Conservation (phyloP, 441 rosid genomes). For the Erysimum cheiri region DNA sequence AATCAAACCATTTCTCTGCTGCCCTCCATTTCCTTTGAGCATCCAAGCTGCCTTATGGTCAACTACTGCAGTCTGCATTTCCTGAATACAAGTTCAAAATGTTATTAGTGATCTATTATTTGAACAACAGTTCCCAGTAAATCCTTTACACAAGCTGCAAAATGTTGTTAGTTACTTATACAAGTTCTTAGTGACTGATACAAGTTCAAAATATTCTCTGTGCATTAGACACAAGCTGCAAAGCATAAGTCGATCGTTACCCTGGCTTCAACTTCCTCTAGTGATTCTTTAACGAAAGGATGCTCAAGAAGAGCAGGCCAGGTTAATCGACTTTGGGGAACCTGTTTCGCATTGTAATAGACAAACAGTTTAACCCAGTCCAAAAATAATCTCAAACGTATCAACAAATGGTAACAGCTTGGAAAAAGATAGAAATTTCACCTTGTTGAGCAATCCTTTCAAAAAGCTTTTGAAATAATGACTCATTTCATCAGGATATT, state of each 20-base stretch:
- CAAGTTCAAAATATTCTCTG: background rate
- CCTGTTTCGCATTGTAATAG: constrained; percentile 56
- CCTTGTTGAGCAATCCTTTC: constrained; percentile 97
- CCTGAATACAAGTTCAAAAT: constrained; percentile 52
- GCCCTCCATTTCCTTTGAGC: constrained; percentile 56
- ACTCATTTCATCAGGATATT: constrained; percentile 96
- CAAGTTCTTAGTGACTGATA: too few relatives aligned
- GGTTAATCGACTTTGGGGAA: constrained; percentile 86
- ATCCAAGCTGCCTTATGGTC: constrained; percentile 57
- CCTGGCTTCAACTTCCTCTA: constrained; percentile 69
- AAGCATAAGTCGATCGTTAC: constrained; percentile 52
- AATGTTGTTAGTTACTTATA: too few relatives aligned
- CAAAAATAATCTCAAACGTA: constrained; percentile 21
- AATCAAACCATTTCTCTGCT: constrained; percentile 53
- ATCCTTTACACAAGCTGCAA: background rate
- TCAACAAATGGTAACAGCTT: constrained; percentile 10
- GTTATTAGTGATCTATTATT: constrained; percentile 32
- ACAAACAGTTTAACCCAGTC: constrained; percentile 23
- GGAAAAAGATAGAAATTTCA: constrained; percentile 35
- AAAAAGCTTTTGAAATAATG: constrained; percentile 83
- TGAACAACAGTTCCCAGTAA: constrained; percentile 1
- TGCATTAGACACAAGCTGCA: constrained; percentile 32
- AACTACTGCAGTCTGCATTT: constrained; percentile 51
- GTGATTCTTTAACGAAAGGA: constrained; percentile 87
- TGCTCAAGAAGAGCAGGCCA: constrained; percentile 98